Conservation (phyloP, 2,329 filamentous ascomycete species). For the Sporothrix curviconia region DNA sequence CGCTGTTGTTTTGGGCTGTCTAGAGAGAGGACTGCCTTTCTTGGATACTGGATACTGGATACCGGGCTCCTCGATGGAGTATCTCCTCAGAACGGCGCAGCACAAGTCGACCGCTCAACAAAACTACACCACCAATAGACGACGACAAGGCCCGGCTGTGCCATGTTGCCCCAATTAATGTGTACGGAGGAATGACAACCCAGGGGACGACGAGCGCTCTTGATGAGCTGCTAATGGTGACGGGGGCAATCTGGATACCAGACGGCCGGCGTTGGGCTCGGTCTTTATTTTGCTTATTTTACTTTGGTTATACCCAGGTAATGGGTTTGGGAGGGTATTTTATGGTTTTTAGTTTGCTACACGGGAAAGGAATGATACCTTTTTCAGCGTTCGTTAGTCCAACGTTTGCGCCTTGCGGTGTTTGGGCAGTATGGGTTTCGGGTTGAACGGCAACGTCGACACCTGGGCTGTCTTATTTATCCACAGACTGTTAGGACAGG, state of each 20-base stretch:
- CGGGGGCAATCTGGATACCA: neutral
- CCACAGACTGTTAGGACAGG: no score
- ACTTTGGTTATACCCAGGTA: neutral
- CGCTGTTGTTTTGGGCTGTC: neutral
- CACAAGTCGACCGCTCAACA: no score
- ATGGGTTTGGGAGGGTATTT: neutral
- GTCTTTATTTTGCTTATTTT: neutral
- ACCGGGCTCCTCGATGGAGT: no score
- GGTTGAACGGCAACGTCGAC: no score
- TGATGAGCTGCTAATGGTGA: constrained; percentile 8
- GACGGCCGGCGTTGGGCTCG: neutral
- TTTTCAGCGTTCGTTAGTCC: constrained; percentile 12
- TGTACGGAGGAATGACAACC: neutral
- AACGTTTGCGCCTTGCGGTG: no score
- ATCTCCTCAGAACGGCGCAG: no score
- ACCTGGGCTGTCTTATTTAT: no score
- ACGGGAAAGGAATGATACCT: constrained; percentile 12
- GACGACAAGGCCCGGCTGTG: constrained; percentile 2
- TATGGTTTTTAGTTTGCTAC: neutral
- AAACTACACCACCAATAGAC: neutral
- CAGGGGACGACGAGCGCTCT: constrained; percentile 8
- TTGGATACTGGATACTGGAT: neutral
- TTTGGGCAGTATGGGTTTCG: no score
- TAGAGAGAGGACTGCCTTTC: neutral
- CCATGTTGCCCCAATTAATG: constrained; percentile 12